Evolutionary conservation across 2,329 filamentous ascomycete genomes (phyloP).

Genomic region (Chlorencoelia australis): DNA sequence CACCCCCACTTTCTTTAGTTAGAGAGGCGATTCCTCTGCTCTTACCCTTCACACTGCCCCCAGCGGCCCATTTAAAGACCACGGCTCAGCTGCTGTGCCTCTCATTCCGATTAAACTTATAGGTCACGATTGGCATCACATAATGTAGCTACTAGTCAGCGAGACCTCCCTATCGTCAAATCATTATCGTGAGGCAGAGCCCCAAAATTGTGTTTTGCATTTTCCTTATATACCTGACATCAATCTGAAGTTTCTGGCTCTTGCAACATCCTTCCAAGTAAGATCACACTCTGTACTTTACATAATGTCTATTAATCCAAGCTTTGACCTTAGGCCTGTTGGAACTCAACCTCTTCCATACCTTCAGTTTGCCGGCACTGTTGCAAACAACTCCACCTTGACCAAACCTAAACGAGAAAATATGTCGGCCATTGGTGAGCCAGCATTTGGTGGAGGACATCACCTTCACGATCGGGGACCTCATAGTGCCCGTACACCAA

Average conservation of each 20-base stretch:
- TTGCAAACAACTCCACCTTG: conserved; percentile 4
- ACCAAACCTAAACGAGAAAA: conserved; percentile 1
- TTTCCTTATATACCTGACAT: conserved; percentile 11
- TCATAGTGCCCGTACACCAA: conserved; percentile 3
- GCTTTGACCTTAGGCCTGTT: conserved; percentile 1
- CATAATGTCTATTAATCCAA: not conserved
- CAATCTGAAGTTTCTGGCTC: conserved; percentile 5
- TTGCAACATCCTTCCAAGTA: conserved; percentile 1
- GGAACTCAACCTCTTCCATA: not conserved
- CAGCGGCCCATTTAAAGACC: conserved; percentile 9
- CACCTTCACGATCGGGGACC: conserved; percentile 1
- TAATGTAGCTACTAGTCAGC: conserved; percentile 8
- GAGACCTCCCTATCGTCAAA: conserved; percentile 11
- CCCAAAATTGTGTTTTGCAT: conserved; percentile 11
- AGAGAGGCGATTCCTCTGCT: conserved; percentile 3
- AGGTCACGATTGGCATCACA: conserved; percentile 11
- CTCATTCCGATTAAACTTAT: conserved; percentile 16
- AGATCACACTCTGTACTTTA: not conserved
- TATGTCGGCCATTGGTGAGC: conserved; percentile 6
- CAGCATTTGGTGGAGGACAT: conserved; percentile 4
- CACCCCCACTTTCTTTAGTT: conserved; percentile 6
- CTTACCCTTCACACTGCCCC: conserved; percentile 14
- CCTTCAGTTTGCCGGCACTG: not conserved
- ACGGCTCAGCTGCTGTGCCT: conserved; percentile 18
- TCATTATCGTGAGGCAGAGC: conserved; percentile 8